These are phyloP conservation scores for Boechera stricta DNA, from an alignment of 345 rosid species.

Conservation along the genomic window DNA sequence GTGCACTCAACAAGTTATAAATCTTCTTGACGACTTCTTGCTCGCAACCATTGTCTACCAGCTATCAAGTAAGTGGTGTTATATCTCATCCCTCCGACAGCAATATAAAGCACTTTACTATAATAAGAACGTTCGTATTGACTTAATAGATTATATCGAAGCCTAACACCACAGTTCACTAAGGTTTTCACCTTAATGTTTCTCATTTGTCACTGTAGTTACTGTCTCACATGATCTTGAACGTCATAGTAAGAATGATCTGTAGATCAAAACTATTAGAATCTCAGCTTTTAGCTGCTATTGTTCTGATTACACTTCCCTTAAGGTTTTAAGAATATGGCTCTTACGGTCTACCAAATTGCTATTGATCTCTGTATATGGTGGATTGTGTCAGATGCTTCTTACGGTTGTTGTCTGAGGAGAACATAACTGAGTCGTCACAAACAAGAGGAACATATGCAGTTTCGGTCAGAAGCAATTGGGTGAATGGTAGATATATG, in stretches of 20 bases:
- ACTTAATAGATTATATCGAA: not conserved
- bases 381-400: conserved; percentile 31
- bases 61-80: conserved; percentile 37
- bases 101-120: not conserved
- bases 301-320: conserved; percentile 8
- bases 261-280: not conserved
- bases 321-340: not conserved
- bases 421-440: conserved; percentile 19
- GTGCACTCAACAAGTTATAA: conserved; percentile 47
- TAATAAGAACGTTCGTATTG: not conserved
- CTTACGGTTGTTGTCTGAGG: conserved; percentile 34
- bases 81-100: not conserved
- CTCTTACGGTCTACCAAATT: not conserved
- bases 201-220: not conserved
- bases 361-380: conserved; percentile 27
- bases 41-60: conserved; percentile 33
- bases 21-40: conserved; percentile 48
- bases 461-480: conserved; percentile 25
- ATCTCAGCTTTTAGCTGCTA: not conserved
- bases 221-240: not conserved
- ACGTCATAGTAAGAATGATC: not conserved
- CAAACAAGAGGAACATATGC: conserved; percentile 30
- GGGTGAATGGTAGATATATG: conserved; percentile 30
- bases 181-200: not conserved
- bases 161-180: not conserved